Conservation (phyloP, 23 red algal species). For the Chondrus crispus region DNA sequence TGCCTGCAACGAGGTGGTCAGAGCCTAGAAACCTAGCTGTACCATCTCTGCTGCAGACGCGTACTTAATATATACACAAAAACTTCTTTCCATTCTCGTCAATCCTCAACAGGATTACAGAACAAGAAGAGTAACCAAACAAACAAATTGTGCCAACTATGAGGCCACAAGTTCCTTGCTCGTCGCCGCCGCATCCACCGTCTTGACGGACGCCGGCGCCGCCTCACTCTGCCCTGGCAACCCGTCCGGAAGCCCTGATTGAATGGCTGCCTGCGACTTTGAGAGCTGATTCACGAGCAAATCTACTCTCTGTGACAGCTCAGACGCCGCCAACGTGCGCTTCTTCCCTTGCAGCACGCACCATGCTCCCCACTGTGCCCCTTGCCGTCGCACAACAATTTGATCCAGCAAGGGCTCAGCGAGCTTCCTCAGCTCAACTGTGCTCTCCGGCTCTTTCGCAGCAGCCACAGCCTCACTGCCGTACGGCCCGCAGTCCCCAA, state of each 20-base stretch:
- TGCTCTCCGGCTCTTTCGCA: neutral
- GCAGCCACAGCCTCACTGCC: neutral
- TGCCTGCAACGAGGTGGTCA: too few species aligned
- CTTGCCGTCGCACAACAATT: conserved; percentile 31
- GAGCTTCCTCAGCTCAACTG: neutral
- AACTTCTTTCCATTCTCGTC: too few species aligned
- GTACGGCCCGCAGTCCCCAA: conserved; percentile 65
- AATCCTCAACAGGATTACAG: too few species aligned
- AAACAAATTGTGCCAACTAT: too few species aligned
- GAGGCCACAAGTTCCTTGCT: too few species aligned
- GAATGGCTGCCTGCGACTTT: conserved; percentile 27
- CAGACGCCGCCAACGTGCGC: conserved; percentile 16
- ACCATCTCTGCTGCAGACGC: too few species aligned
- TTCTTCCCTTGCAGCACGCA: conserved; percentile 71
- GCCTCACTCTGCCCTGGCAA: neutral
- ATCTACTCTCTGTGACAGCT: conserved; percentile 42
- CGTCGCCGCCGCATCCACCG: neutral
- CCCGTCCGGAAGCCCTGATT: neutral
- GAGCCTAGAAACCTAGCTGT: too few species aligned
- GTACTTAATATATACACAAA: too few species aligned
- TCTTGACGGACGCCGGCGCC: neutral
- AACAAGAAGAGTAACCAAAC: too few species aligned
- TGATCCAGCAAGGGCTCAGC: conserved; percentile 46
- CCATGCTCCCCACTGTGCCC: conserved; percentile 75
- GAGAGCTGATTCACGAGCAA: conserved; percentile 48